Evolutionary conservation across 495 filamentous ascomycete genomes (phyloP), one percentile per base, ranked within the genome.

Genomic region (Staphylotrichum tortipilum): DNA sequence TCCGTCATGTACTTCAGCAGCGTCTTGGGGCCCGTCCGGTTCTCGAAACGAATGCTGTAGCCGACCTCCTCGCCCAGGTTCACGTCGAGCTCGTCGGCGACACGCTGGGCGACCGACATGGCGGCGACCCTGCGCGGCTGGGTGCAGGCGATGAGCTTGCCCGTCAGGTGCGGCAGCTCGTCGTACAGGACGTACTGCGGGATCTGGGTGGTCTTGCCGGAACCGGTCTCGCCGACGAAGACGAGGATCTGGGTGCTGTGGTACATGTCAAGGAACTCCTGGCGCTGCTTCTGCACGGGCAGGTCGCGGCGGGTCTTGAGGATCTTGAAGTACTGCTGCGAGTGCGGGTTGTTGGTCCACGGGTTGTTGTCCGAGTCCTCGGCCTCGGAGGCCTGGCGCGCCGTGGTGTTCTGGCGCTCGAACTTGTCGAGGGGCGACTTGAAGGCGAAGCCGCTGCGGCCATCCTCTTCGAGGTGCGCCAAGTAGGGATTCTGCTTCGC

Each of bases 1-100:
- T 99, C 94, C 24, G 94, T 99, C 94, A 99, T 97, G 73, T 99
- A 99, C 73, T 97, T 99, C 41, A 99, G 72, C 33, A 96, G 78
- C 8, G 94, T 99, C 68, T 88, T 95, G 46, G 80, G 77, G 36
- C 88, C 77, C 0, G 94, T 97, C 69, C 83, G 88, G 66, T 99
- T 92, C 67, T 97, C 94, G 69, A 99, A 99, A 69, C 94, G 89
- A 59, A 99, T 97, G 67, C 85, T 96, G 74, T 97, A 99, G 66
- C 94, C 94, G 48, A 99, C 90, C 64, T 99, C 94, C 51, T 96
- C 84, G 38, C 94, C 94, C 22, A 99, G 73, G 15, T 77, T 78
- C 51, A 97, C 92, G 66, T 97, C 94, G 82, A 97, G 83, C 68
- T 99, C 94, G 59, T 91, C 78, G 17, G 94, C 90, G 15, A 99